Evolutionary conservation across 129 eudicot genomes (phyloP).

Genomic region (Artemisia tridentata): DNA sequence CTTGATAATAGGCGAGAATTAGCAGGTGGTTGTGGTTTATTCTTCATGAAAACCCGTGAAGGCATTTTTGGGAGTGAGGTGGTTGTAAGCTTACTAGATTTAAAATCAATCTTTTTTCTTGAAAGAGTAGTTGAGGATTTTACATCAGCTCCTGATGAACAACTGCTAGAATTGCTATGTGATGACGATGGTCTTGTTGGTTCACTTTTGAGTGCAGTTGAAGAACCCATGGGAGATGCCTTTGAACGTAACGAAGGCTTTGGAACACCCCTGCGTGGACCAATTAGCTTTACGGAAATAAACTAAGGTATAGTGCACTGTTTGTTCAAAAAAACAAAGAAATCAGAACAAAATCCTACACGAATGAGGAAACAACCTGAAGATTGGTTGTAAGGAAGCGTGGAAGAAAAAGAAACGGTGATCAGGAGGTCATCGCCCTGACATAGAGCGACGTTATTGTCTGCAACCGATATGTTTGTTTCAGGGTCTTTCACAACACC

Average conservation of each 20-base stretch:
- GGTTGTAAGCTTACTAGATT: slow-evolving; percentile 35
- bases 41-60: slow-evolving; percentile 41
- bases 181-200: slow-evolving; percentile 48
- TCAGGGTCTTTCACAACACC: neutral
- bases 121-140: slow-evolving; percentile 35
- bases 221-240: slow-evolving; percentile 41
- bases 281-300: slow-evolving; percentile 38
- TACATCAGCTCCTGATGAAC: slow-evolving; percentile 37
- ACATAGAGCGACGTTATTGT: neutral
- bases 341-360: neutral
- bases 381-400: neutral
- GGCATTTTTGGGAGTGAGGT: slow-evolving; percentile 43
- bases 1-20: slow-evolving; percentile 49
- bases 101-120: slow-evolving; percentile 45
- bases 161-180: slow-evolving; percentile 54
- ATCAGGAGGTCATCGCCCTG: neutral
- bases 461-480: neutral
- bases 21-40: slow-evolving; percentile 31
- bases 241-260: slow-evolving; percentile 47
- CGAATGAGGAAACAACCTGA: neutral
- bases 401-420: neutral
- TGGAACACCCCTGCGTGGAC: slow-evolving; percentile 54
- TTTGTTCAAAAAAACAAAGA: neutral
- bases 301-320: too few species aligned
- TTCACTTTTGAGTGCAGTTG: slow-evolving; percentile 29